A percentile compares a stretch with the other conserved stretches of the same genome.
Conservation (phyloP, 176 grass and related monocot species). For the bread wheat (Triticum aestivum) region IWGSC_CS_RefSeq_v2.1 NC_057803.1:5948142-5948641, state of each 20-base stretch:
- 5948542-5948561: neutral
- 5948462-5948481: neutral
- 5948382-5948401: constrained; percentile 89
- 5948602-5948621: neutral
- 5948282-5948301: constrained; percentile 53
- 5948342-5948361: constrained; percentile 36
- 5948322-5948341: constrained; percentile 14
- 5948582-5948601: neutral
- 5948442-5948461: constrained; percentile 33
- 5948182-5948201: constrained; percentile 78
- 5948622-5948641: neutral
- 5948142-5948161: constrained; percentile 7
- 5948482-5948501: neutral
- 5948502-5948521: neutral
- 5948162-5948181: constrained; percentile 36
- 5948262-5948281: constrained; percentile 52
- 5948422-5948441: constrained; percentile 81
- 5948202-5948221: constrained; percentile 75
- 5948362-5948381: constrained; percentile 47
- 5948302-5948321: constrained; percentile 62
- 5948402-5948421: constrained; percentile 81
- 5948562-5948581: neutral
- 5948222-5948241: constrained; percentile 87
- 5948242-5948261: constrained; percentile 75
- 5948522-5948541: neutral